Conservation (phyloP, 169 alveolate species). For the Plasmodium gonderi region DNA sequence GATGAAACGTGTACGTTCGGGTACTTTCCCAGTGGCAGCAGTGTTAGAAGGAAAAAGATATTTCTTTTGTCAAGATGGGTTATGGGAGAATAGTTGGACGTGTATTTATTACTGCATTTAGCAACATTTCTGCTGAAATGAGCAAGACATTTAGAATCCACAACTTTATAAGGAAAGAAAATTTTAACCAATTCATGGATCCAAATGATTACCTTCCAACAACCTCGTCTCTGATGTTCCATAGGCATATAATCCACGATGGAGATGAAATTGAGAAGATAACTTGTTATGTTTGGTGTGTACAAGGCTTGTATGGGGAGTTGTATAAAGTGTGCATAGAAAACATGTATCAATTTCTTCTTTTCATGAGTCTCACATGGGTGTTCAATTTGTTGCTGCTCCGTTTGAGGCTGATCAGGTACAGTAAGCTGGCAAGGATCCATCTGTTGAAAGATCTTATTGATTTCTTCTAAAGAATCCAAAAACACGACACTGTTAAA, state of each 20-base stretch:
- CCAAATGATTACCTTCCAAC: neutral
- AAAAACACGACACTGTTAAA: constrained; percentile 12
- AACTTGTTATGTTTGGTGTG: constrained; percentile 40
- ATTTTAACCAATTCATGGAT: neutral
- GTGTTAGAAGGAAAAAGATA: neutral
- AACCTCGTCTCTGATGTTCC: neutral
- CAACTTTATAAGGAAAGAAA: neutral
- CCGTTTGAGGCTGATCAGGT: too few relatives aligned
- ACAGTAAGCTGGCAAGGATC: neutral
- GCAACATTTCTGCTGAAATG: neutral
- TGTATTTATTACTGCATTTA: neutral
- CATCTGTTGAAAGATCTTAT: neutral
- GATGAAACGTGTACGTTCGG: neutral
- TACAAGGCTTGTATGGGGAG: neutral
- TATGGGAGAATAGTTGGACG: neutral
- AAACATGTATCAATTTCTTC: neutral
- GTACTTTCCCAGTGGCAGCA: neutral
- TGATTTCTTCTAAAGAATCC: constrained; percentile 20
- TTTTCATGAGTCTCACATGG: neutral
- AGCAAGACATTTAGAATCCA: too few relatives aligned
- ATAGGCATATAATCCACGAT: neutral
- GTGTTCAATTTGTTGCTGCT: too few relatives aligned
- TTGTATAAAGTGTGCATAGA: constrained; percentile 20
- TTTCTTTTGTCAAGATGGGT: constrained; percentile 39
- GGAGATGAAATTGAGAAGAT: constrained; percentile 19